Evolutionary conservation across 305 asterid species (phyloP).

Genomic region (Fraxinus floribunda): DNA sequence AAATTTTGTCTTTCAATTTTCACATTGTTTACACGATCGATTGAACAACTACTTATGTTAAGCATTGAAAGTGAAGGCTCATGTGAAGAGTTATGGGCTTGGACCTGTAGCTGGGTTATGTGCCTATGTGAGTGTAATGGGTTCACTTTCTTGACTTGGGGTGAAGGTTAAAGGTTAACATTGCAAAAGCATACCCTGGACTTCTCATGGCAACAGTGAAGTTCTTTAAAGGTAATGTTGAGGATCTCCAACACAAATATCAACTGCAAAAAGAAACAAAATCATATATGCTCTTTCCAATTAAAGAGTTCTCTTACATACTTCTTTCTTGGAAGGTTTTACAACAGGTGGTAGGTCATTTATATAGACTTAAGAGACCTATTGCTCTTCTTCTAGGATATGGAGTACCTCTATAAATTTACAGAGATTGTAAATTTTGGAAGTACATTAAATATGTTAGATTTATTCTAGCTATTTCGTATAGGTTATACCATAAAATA

Average conservation of each 20-base stretch:
- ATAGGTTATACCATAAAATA: neutral
- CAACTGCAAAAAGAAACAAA: neutral
- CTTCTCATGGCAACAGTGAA: neutral
- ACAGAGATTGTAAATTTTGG: neutral
- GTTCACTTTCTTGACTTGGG: neutral
- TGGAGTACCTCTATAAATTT: neutral
- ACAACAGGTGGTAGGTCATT: neutral
- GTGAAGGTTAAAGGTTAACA: neutral
- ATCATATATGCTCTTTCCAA: neutral
- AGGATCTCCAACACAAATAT: neutral
- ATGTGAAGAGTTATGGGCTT: neutral
- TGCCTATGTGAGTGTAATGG: neutral
- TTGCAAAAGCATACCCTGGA: neutral
- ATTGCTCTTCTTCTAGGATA: neutral
- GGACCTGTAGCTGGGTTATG: neutral
- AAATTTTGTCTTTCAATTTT: neutral
- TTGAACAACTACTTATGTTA: neutral
- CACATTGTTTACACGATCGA: neutral
- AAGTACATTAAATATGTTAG: neutral
- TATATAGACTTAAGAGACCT: neutral
- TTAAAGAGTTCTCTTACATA: neutral
- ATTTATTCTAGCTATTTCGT: neutral
- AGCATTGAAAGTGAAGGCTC: neutral
- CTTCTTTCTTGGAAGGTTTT: neutral
- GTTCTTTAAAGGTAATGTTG: neutral